Base-by-base conservation (phyloP, 1,284 basidiomycete species). In the Tilletia horrida region DNA sequence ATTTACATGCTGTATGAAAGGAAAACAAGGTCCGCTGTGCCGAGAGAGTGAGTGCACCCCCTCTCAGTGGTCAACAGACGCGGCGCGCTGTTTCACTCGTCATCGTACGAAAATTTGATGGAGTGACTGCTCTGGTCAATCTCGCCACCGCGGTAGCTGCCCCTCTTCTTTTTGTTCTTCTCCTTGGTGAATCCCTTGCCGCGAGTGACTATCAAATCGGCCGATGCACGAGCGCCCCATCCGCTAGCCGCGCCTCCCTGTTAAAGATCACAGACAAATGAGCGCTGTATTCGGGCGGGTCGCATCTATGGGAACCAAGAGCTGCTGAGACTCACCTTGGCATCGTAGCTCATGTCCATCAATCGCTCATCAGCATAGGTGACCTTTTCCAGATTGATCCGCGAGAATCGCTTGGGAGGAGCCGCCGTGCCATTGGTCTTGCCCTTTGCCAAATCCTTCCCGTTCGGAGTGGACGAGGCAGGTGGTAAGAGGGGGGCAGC, bases 101-200 rank as follows among this genome's bases (percentile, higher is more conserved):
- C 78, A 62, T 77, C 77, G 69, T 81, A 78, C 29, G 72, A 70
- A 64, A 81, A 81, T 69, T 81, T 81, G 73, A 81, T 79, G 23
- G 75, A 76, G 69, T 80, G 75, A 8, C 67, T 69, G 18, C 75
- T 74, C 27, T 77, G 73, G 27, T 78, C 79, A 64, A 81, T 81
- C 72, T 71, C 72, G 25, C 81, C 81, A 29, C 82, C 82, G 31
- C 76, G 67, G 70, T 83, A 83, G 62, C 70, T 83, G 2, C 93
- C 95, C 75, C 91, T 86, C 85, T 98, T 97, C 85, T 97, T 97
- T 88, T 98, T 98, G 85, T 97, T 97, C 85, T 98, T 97, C 85
- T 97, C 95, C 84, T 97, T 98, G 66, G 93, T 88, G 85, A 98
- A 98, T 8, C 92, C 91, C 62, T 91, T 90, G 13, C 95, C 95